These are phyloP conservation scores for Thecaphora frezii DNA, from an alignment of 1,284 basidiomycete species.

Conservation along the genomic window DNA sequence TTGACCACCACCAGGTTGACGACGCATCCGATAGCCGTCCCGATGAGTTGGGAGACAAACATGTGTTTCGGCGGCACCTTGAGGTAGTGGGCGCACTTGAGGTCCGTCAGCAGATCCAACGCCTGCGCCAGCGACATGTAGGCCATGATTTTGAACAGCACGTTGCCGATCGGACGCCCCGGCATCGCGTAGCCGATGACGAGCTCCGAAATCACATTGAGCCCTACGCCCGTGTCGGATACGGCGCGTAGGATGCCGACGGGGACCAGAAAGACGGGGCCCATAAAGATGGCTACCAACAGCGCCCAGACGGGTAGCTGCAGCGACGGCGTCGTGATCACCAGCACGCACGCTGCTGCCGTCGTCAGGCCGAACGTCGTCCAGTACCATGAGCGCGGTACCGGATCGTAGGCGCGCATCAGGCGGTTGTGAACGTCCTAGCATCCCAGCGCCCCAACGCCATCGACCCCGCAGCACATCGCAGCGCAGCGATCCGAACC, in stretches of 20 bases:
- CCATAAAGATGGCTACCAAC: conserved; percentile 61
- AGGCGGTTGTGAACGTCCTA: conserved; percentile 58
- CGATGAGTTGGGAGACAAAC: conserved; percentile 63
- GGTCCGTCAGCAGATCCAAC: conserved; percentile 61
- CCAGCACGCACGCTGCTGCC: conserved; percentile 60
- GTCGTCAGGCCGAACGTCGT: conserved; percentile 48
- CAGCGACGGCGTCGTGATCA: conserved; percentile 60
- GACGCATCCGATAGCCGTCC: conserved; percentile 62
- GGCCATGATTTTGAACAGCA: conserved; percentile 60
- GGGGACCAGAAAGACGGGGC: conserved; percentile 59
- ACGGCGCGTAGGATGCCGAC: conserved; percentile 63
- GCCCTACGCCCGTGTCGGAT: conserved; percentile 62
- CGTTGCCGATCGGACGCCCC: conserved; percentile 62
- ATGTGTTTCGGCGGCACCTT: conserved; percentile 61
- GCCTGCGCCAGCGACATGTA: conserved; percentile 61
- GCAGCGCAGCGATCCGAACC: background rate
- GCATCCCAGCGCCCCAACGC: no score
- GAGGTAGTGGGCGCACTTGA: conserved; percentile 61
- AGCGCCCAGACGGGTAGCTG: conserved; percentile 63
- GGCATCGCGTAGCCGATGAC: conserved; percentile 62
- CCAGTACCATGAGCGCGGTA: conserved; percentile 57
- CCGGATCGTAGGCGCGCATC: conserved; percentile 53
- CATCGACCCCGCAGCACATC: background rate
- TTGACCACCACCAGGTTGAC: conserved; percentile 61
- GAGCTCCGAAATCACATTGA: conserved; percentile 63